Percentiles rank a stretch among this genome's conserved stretches.
Evolutionary conservation across 164 flowering plant genomes (phyloP).

Genomic region (Taxillus chinensis): DNA sequence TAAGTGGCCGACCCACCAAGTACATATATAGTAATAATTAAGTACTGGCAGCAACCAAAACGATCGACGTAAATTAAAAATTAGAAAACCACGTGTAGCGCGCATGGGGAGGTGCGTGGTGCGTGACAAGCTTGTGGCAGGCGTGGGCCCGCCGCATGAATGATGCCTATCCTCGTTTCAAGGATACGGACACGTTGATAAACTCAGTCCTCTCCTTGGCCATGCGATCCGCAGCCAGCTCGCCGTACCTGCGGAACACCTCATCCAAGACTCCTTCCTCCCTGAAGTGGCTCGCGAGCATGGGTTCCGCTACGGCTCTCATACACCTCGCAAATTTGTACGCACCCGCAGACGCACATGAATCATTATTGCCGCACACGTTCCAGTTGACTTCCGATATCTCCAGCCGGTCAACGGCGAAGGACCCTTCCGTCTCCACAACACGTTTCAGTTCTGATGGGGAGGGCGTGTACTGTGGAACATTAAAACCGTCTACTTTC

Average conservation of each 20-base stretch:
- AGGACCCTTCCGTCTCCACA: constrained; percentile 45
- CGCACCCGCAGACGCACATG: constrained; percentile 8
- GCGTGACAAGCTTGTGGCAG: no score
- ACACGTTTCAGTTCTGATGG: constrained; percentile 24
- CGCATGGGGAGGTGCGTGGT: no score
- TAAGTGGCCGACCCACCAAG: no score
- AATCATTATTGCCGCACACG: not conserved
- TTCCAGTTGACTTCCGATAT: constrained; percentile 24
- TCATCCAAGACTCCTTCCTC: constrained; percentile 24
- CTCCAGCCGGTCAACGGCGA: constrained; percentile 22
- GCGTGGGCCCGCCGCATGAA: no score
- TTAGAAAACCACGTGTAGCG: no score
- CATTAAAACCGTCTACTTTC: constrained; percentile 37
- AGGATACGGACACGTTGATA: constrained; percentile 16
- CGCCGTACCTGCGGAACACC: constrained; percentile 16
- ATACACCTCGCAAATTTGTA: constrained; percentile 18
- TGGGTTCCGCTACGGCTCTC: constrained; percentile 36
- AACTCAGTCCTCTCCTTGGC: constrained; percentile 24
- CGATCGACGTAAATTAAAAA: no score
- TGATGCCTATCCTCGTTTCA: not conserved
- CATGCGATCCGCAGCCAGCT: constrained; percentile 13
- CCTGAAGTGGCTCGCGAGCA: constrained; percentile 22
- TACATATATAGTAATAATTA: no score
- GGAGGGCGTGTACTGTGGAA: constrained; percentile 45
- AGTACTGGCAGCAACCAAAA: no score